These are phyloP conservation scores for Metschnikowia henanensis DNA, from an alignment of 805 yeast genomes.

Conservation along the genomic window DNA sequence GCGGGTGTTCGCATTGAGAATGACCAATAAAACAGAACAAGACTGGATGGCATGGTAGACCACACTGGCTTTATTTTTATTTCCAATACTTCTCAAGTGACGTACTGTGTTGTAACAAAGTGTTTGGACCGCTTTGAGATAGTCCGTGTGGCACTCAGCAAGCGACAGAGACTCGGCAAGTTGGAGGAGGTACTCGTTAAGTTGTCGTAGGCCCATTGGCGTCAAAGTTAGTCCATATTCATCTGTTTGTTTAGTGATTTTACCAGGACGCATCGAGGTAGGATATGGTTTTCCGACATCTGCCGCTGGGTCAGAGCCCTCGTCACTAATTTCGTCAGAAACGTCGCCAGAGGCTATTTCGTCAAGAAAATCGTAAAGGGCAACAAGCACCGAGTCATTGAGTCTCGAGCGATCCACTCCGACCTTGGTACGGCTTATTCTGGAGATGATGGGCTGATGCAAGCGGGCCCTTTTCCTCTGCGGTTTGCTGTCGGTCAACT, in stretches of 20 bases:
- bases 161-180: constrained; percentile 17
- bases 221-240: constrained; percentile 1
- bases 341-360: neutral
- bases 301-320: neutral
- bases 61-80: constrained; percentile 5
- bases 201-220: constrained; percentile 7
- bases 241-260: neutral
- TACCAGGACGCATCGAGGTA: no score
- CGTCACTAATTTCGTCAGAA: no score
- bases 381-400: constrained; percentile 1
- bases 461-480: neutral
- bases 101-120: constrained; percentile 28
- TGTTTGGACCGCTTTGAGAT: constrained; percentile 23
- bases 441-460: neutral
- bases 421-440: neutral
- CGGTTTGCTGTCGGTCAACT: neutral
- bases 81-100: constrained; percentile 13
- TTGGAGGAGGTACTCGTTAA: neutral
- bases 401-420: constrained; percentile 1
- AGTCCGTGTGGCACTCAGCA: constrained; percentile 19
- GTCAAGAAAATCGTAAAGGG: constrained; percentile 4
- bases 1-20: constrained; percentile 39
- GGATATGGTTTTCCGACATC: neutral
- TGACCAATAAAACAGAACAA: constrained; percentile 36
- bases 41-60: constrained; percentile 32